phyloP scores from a whole-genome alignment of 2,329 filamentous ascomycete species.

The Trichoderma lentiforme region DNA sequence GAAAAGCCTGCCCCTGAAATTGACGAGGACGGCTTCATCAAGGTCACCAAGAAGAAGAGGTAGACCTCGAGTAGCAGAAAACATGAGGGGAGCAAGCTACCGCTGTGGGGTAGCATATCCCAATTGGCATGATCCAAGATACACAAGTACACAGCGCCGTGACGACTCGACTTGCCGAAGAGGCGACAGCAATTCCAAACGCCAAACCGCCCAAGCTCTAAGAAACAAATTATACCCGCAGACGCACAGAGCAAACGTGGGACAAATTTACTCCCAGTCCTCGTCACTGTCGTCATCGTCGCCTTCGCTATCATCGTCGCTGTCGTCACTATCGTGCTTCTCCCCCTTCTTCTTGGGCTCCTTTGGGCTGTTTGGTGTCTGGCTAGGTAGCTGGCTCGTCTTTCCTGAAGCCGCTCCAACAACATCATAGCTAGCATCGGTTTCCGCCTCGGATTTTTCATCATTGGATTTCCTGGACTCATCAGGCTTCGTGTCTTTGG shows the following conservation, averaged over 20 bases:
- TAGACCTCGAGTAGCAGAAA: constrained; percentile 31
- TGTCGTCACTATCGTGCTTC: constrained; percentile 33
- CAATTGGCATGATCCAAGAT: constrained; percentile 8
- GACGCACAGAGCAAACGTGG: not conserved
- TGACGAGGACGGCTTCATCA: constrained; percentile 80
- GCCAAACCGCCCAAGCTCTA: constrained; percentile 30
- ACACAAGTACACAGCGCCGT: constrained; percentile 19
- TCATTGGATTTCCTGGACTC: constrained; percentile 76
- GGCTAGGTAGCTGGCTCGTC: constrained; percentile 78
- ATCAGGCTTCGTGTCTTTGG: constrained; percentile 53
- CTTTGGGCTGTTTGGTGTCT: constrained; percentile 72
- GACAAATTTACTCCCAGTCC: constrained; percentile 66
- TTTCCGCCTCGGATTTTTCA: constrained; percentile 85
- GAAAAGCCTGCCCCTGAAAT: constrained; percentile 68
- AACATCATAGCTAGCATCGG: constrained; percentile 93
- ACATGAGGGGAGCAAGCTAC: not conserved
- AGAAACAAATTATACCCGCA: constrained; percentile 14
- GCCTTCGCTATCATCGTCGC: constrained; percentile 28
- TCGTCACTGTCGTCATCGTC: constrained; percentile 52
- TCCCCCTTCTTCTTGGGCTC: constrained; percentile 49
- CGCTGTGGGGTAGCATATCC: not conserved
- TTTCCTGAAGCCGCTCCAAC: constrained; percentile 74
- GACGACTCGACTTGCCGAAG: constrained; percentile 10
- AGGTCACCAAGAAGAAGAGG: constrained; percentile 67
- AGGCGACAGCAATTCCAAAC: constrained; percentile 30